Conservation (phyloP, 345 rosid species). For the Schrenkiella parvula region DNA sequence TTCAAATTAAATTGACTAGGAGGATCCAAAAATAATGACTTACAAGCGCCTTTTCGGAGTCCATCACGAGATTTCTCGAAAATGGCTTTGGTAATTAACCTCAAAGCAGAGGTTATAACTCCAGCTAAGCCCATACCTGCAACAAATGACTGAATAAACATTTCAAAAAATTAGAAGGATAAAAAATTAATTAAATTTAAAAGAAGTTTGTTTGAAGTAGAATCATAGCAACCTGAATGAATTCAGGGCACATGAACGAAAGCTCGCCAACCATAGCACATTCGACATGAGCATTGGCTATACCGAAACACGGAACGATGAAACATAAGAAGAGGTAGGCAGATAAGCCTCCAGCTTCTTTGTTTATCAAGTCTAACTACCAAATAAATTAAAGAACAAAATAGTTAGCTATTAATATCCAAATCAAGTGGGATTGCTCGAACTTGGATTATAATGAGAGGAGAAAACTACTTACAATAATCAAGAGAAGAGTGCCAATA, state of each 20-base stretch:
- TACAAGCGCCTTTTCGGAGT: slow-evolving; percentile 62
- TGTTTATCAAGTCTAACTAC: neutral
- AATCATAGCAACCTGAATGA: slow-evolving; percentile 91
- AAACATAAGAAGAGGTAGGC: slow-evolving; percentile 52
- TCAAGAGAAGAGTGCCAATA: slow-evolving; percentile 5
- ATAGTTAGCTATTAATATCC: too few species aligned
- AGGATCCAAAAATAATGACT: too few species aligned
- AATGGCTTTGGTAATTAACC: slow-evolving; percentile 61
- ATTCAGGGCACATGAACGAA: slow-evolving; percentile 70
- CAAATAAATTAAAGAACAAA: neutral
- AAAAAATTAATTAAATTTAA: too few species aligned
- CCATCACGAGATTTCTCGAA: slow-evolving; percentile 55
- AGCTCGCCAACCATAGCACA: slow-evolving; percentile 85
- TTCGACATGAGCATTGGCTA: slow-evolving; percentile 72
- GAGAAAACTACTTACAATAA: slow-evolving; percentile 4
- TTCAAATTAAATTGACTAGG: too few species aligned
- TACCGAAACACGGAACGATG: slow-evolving; percentile 56
- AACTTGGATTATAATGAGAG: too few species aligned
- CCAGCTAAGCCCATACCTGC: slow-evolving; percentile 81
- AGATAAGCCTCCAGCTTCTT: neutral
- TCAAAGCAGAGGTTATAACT: slow-evolving; percentile 63
- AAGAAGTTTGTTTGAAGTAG: too few species aligned
- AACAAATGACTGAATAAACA: slow-evolving; percentile 43
- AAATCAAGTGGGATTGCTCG: too few species aligned
- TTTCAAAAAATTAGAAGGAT: too few species aligned